Percentiles rank a stretch among this genome's conserved stretches.
Conservation (phyloP, 2,329 filamentous ascomycete species). For the Plenodomus biglobosus region DNA sequence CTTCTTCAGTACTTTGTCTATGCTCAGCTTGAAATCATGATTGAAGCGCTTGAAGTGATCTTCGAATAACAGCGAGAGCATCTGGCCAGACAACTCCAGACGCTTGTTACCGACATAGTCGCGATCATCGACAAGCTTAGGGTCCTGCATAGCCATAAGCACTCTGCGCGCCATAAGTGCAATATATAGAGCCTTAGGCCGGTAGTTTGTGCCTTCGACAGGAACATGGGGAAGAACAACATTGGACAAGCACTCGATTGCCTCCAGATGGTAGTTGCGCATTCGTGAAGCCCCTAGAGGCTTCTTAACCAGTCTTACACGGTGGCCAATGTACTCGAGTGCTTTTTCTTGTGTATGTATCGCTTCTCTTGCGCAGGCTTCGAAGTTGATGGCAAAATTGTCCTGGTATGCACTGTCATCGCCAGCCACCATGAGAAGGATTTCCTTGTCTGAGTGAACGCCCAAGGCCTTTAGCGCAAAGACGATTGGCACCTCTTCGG, state of each 20-base stretch:
- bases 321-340: constrained; percentile 83
- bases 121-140: constrained; percentile 87
- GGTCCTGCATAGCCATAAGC: constrained; percentile 88
- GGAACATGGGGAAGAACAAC: constrained; percentile 94
- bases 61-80: constrained; percentile 91
- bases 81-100: constrained; percentile 89
- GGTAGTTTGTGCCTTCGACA: constrained; percentile 87
- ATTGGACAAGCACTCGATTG: constrained; percentile 86
- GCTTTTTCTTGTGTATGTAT: constrained; percentile 95
- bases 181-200: constrained; percentile 94
- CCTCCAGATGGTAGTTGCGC: constrained; percentile 85
- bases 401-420: constrained; percentile 89
- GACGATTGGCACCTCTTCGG: constrained; percentile 92
- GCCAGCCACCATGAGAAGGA: constrained; percentile 86
- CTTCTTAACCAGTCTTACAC: constrained; percentile 74
- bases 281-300: constrained; percentile 55
- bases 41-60: constrained; percentile 97
- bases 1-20: constrained; percentile 95
- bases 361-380: constrained; percentile 80
- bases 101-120: constrained; percentile 99
- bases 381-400: constrained; percentile 92
- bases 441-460: constrained; percentile 91
- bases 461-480: constrained; percentile 92
- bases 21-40: constrained; percentile 82
- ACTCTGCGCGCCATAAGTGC: constrained; percentile 97